Base-by-base conservation (phyloP, 805 yeast genomes). In the Zygosaccharomyces lentus region DNA sequence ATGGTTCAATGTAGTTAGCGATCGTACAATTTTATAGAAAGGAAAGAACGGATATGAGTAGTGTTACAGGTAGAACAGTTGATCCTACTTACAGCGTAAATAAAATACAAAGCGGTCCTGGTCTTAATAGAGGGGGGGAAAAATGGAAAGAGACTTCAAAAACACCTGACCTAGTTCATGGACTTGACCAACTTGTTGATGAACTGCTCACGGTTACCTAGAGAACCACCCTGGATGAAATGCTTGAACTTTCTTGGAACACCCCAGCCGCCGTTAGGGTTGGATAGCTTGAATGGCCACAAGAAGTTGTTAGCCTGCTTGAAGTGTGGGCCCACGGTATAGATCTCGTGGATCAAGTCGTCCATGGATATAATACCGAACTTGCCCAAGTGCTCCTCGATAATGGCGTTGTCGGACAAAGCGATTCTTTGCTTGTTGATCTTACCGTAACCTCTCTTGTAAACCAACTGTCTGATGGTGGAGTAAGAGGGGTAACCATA, bases 391-490 rank as follows among this genome's bases (percentile, higher is more conserved):
- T 79, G 65, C 68, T 82, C 87, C 81, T 88, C 96, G 71, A 88
- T 77, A 76, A 87, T 80, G 57, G 88, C 66, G 80, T 88, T 88
- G 74, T 88, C 96, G 63, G 87, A 74, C 67, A 88, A 80, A 64
- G 95, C 79, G 65, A 87, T 77, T 86, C 96, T 88, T 80, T 88
- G 96, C 80, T 85, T 85, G 90, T 87, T 86, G 69, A 88, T 75
- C 86, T 88, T 88, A 80, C 95, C 96, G 91, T 73, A 82, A 77
- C 96, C 96, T 82, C 96, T 87, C 89, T 88, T 88, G 95, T 88
- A 88, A 64, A 87, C 74, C 74, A 88, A 85, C 75, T 87, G 84
- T 82, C 95, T 87, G 70, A 86, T 77, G 74, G 96, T 86, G 57
- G 95, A 76, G 72, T 86, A 80, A 65, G 85, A 82, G 78, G 96